These are phyloP conservation scores for Triadica sebifera DNA, from an alignment of 345 rosid genomes.

Conservation along the genomic window DNA sequence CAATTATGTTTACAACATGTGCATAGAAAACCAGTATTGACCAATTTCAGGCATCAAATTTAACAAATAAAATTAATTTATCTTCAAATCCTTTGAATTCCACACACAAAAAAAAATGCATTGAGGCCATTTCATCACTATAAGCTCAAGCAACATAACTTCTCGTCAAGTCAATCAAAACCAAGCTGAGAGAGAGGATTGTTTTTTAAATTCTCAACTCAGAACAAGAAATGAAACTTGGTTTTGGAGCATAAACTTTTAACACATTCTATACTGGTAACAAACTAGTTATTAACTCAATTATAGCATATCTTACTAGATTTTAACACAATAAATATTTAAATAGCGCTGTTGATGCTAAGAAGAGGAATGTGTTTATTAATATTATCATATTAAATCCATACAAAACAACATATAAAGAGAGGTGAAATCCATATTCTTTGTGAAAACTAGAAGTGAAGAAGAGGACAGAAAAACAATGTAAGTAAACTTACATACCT, in stretches of 20 bases:
- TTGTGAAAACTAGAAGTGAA: neutral
- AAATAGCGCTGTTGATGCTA: neutral
- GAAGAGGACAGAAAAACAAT: neutral
- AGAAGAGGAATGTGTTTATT: neutral
- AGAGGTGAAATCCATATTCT: neutral
- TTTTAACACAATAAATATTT: neutral
- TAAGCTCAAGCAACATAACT: neutral
- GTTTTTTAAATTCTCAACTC: neutral
- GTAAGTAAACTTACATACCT: conserved; percentile 45
- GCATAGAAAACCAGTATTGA: neutral
- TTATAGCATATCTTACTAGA: no score
- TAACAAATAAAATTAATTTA: neutral
- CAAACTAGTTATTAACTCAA: neutral
- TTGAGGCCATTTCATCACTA: neutral
- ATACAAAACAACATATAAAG: neutral
- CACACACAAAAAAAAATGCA: neutral
- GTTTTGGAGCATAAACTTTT: neutral
- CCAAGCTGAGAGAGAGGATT: neutral
- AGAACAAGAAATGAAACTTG: neutral
- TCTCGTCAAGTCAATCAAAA: neutral
- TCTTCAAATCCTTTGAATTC: neutral
- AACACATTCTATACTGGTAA: neutral
- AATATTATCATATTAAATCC: neutral
- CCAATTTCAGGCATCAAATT: neutral
- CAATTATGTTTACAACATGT: neutral